Evolutionary conservation across 129 eudicot genomes (phyloP), one percentile per base, ranked within the genome.

Genomic region (Helianthus tuberosus): DNA sequence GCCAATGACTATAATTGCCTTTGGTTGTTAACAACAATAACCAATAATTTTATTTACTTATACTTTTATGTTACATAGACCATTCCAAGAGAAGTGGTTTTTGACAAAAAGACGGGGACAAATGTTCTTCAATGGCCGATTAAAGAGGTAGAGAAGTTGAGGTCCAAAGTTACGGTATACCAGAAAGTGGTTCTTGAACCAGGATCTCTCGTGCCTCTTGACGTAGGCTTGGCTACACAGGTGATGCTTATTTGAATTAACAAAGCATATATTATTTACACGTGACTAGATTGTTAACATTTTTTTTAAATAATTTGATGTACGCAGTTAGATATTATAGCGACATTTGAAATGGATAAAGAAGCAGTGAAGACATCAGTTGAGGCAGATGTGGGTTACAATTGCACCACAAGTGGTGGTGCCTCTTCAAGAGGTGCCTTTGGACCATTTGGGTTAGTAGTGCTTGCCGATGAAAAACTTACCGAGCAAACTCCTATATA

Each of bases 61-160:
- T 23, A 57, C 23, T 66, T 36, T 12, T 71, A 14, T 58, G 17
- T 50, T 51, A 53, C 11, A 17, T 65, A 94, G 98, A 65, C 87
- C 60, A 94, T 94, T 79, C 98, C 98, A 66, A 88, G 98, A 73
- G 89, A 87, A 36, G 85, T 94, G 66, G 89, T 83, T 73, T 88
- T 75, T 60, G 98, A 94, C 53, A 77, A 75, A 50, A 91, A 90
- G 82, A 94, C 98, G 0, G 84, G 91, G 5, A 75, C 72, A 8
- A 79, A 94, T 81, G 14, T 94, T 66, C 82, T 94, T 64, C 98
- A 90, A 57, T 94, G 97, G 98, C 98, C 98, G 2, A 77, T 94
- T 38, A 83, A 88, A 77, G 98, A 94, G 66, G 82, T 91, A 23
- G 96, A 88, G 73, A 82, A 76, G 50, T 81, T 94, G 77, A 81